Evolutionary conservation across 371 early-diverging fungal genomes (phyloP).

Genomic region (Haplosporangium sp.): DNA sequence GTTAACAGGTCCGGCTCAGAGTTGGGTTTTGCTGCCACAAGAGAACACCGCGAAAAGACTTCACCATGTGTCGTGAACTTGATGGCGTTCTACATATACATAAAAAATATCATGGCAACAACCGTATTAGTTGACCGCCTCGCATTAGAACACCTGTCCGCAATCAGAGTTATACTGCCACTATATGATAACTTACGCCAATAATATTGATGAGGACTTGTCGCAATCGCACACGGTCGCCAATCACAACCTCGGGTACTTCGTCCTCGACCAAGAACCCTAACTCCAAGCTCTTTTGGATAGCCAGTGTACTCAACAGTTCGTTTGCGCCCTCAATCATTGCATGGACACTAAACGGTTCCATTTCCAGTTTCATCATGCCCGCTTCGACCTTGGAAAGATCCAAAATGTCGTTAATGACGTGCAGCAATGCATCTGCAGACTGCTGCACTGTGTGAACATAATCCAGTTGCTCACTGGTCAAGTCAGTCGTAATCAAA

Average conservation of each 20-base stretch:
- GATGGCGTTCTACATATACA: constrained; percentile 67
- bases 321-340: constrained; percentile 76
- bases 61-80: constrained; percentile 74
- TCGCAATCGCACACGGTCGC: constrained; percentile 68
- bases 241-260: constrained; percentile 68
- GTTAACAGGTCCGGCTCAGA: constrained; percentile 43
- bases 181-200: constrained; percentile 27
- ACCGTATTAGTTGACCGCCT: background rate
- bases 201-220: constrained; percentile 70
- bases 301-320: constrained; percentile 67
- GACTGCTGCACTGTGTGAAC: constrained; percentile 75
- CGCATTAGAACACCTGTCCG: no score
- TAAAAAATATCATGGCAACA: background rate
- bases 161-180: no score
- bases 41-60: constrained; percentile 68
- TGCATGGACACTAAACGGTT: constrained; percentile 66
- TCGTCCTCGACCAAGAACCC: constrained; percentile 70
- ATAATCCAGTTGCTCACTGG: constrained; percentile 72
- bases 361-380: constrained; percentile 76
- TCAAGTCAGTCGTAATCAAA: constrained; percentile 70
- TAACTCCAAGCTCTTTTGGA: constrained; percentile 69
- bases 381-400: constrained; percentile 78
- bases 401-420: constrained; percentile 80
- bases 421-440: constrained; percentile 69
- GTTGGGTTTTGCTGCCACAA: constrained; percentile 46